A percentile compares a stretch with the other conserved stretches of the same genome.
Conservation (phyloP, 768 basidiomycete genomes). For the Auricularia sp. region DNA sequence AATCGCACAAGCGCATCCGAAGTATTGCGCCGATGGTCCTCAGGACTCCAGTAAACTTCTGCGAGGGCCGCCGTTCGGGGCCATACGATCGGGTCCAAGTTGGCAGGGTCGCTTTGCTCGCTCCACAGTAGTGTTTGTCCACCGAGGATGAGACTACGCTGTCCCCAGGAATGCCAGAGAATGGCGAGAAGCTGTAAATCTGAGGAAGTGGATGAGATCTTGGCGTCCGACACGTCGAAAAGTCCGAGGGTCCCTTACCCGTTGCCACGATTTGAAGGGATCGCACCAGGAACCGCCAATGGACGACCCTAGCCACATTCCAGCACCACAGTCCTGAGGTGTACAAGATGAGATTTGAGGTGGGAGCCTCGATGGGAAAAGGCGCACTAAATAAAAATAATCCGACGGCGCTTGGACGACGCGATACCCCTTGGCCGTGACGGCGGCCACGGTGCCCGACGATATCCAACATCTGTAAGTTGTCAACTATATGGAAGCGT, state of each 20-base stretch:
- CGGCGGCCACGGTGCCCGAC: constrained; percentile 14
- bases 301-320: constrained; percentile 36
- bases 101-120: constrained; percentile 24
- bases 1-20: constrained; percentile 21
- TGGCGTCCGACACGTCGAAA: too few relatives aligned
- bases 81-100: constrained; percentile 25
- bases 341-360: background rate
- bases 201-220: background rate
- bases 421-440: constrained; percentile 19
- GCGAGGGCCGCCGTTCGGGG: constrained; percentile 23
- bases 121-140: constrained; percentile 22
- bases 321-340: constrained; percentile 22
- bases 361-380: background rate
- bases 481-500: background rate
- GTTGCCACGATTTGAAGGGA: constrained; percentile 24
- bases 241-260: constrained; percentile 8
- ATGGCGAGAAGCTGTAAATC: constrained; percentile 18
- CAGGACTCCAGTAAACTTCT: constrained; percentile 27
- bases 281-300: constrained; percentile 21
- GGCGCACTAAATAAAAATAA: constrained; percentile 25
- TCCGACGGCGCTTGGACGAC: constrained; percentile 26
- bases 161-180: constrained; percentile 11
- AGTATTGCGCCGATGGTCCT: constrained; percentile 8
- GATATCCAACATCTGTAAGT: constrained; percentile 20
- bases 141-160: constrained; percentile 21